Evolutionary conservation across 2,329 filamentous ascomycete genomes (phyloP).

Genomic region (Thyridium curvatum): DNA sequence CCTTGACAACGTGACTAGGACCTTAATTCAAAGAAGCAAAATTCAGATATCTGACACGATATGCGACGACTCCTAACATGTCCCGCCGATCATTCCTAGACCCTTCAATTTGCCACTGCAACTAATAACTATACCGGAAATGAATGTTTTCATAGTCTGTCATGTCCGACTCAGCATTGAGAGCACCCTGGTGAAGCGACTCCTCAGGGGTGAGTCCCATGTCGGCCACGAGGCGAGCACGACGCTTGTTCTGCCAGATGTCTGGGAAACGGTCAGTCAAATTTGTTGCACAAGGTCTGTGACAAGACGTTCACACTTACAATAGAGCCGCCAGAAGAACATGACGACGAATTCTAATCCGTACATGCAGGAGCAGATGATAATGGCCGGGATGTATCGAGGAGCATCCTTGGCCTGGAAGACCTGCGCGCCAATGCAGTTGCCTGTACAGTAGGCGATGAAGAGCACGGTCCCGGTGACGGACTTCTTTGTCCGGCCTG

Average conservation of each 20-base stretch:
- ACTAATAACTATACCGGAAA: conserved; percentile 6
- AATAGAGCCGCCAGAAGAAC: conserved; percentile 6
- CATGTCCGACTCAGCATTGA: conserved; percentile 9
- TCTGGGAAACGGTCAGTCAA: background rate
- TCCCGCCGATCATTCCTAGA: too few relatives aligned
- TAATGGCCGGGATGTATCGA: conserved; percentile 7
- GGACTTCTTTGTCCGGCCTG: conserved; percentile 9
- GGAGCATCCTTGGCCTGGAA: conserved; percentile 8
- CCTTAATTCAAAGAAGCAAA: too few relatives aligned
- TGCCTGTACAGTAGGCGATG: conserved; percentile 8
- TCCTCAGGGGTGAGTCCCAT: conserved; percentile 4
- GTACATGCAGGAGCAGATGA: conserved; percentile 5
- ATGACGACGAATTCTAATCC: conserved; percentile 5
- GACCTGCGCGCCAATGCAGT: conserved; percentile 8
- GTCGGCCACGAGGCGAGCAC: conserved; percentile 2
- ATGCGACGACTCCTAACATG: too few relatives aligned
- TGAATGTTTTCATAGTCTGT: conserved; percentile 8
- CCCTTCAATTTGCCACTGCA: too few relatives aligned
- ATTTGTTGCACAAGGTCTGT: background rate
- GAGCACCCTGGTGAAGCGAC: conserved; percentile 5
- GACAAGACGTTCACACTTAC: background rate
- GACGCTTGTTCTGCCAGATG: conserved; percentile 4
- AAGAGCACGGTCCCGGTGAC: conserved; percentile 6
- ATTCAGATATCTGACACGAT: too few relatives aligned
- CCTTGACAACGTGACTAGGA: too few relatives aligned